These are phyloP conservation scores for Trichomonas gallinae DNA, from an alignment of 208 protist species.

Conservation along the genomic window DNA sequence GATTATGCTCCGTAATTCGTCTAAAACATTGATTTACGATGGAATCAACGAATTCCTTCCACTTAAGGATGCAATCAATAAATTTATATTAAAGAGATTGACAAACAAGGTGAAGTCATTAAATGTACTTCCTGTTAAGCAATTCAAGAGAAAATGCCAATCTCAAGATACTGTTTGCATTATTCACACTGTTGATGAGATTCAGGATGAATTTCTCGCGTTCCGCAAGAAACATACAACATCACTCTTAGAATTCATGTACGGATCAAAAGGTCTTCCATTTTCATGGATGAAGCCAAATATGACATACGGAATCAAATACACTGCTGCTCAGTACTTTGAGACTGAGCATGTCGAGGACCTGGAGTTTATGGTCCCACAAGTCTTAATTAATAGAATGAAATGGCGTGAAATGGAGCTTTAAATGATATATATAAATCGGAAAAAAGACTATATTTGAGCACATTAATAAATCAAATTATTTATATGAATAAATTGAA, in stretches of 20 bases:
- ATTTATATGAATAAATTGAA: no score
- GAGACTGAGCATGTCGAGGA: background rate
- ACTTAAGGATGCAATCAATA: background rate
- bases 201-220: background rate
- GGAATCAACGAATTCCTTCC: background rate
- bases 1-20: background rate
- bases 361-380: background rate
- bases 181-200: background rate
- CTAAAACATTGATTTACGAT: background rate
- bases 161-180: background rate
- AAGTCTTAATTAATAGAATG: background rate
- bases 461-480: no score
- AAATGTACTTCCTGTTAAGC: background rate
- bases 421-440: background rate
- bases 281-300: background rate
- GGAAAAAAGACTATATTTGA: no score
- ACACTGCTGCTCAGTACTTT: background rate
- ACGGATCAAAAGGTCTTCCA: background rate
- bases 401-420: background rate
- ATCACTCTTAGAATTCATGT: background rate
- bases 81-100: background rate
- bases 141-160: background rate
- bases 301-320: background rate
- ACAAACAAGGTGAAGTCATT: no score
- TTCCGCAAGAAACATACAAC: background rate